Evolutionary conservation across 2,329 filamentous ascomycete species (phyloP), one percentile per base, ranked within the genome.

Genomic region (Diaporthe australafricana): DNA sequence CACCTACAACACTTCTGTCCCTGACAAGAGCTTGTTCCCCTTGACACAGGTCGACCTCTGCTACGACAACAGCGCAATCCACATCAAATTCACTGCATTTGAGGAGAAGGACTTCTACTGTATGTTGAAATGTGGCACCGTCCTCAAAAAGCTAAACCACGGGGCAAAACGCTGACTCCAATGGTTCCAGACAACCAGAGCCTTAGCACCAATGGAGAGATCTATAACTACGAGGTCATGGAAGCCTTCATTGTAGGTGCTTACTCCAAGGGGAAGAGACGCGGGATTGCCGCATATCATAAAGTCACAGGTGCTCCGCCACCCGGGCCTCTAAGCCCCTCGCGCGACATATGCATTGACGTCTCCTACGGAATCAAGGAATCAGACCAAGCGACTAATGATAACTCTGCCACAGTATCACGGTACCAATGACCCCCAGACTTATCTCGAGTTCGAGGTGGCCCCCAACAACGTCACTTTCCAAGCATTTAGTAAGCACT

Each of bases 171-270:
- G 35, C 47, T 57, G 14, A 70, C 25, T 14, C 8, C 12, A 11
- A 38, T 11, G 16, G 1, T 20, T 14, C 14, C 16, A 73, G 72
- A 73, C 63, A 73, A 73, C n/a, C 42, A 45, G 32, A 73, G 63
- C 27, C 30, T 73, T 17, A 80, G 77, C 68, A 86, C 81, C 53
- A 87, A 87, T 73, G 84, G 83, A 62, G 79, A 83, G 55, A 84
- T 88, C 63, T 87, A 82, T 80, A 75, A 81, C 68, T 87, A 87
- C 75, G 84, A 87, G 74, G 85, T 87, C 45, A 85, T 87, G 83
- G 86, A 87, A 75, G 82, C 82, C 14, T 87, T 87, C 75, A 81
- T 87, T 12, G 72, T 73, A 52, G 55, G 71, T 70, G 4, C 25
- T 38, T 47, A n/a, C 22, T 5, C 20, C 9, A 2, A 14, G 16